Evolutionary conservation across 2,329 filamentous ascomycete species (phyloP), one percentile per base, ranked within the genome.

Genomic region (Nemania diffusa): DNA sequence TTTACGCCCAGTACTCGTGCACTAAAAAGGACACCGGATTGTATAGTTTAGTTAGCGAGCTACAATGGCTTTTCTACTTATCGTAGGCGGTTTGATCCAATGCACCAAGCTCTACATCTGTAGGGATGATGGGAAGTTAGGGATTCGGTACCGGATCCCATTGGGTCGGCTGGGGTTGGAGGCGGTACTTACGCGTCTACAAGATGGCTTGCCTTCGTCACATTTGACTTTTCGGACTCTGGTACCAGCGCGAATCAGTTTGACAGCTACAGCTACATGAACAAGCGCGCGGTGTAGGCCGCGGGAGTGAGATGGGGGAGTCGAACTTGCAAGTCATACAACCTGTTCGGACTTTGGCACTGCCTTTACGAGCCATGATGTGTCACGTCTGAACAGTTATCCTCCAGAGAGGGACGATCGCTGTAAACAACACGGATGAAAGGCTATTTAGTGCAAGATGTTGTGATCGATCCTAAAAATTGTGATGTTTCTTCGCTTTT

Each of bases 141-240:
- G 9, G 40, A 7, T 20, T 26, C 5, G 13, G 2, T 24, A 11
- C n/a, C 2, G 32, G 24, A 55, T 60, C 27, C 34, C 2, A n/a
- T 44, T 52, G 15, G 29, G 29, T 9, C 1, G 13, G 15, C 3
- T n/a, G 15, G 13, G 32, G 11, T 26, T 13, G 29, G 34, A 24
- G 20, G 17, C 8, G 57, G 56, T 15, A 68, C 68, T 69, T 17
- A 69, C 68, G n/a, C 75, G 75, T 62, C 32, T 65, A 52, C 75
- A 76, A 22, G 55, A 48, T 6, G 75, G 75, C 40, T 75, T 76
- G 34, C 46, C 72, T 65, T 75, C 74, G 40, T 75, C 75, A 37
- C 74, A 76, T 66, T 75, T 76, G 27, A 76, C 69, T 53, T 76
- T 76, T 50, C 75, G 72, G 32, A 74, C 53, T 59, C 74, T 76